These are phyloP conservation scores for Agaricus bisporus DNA, from an alignment of 768 basidiomycete genomes.

Conservation along the genomic window DNA sequence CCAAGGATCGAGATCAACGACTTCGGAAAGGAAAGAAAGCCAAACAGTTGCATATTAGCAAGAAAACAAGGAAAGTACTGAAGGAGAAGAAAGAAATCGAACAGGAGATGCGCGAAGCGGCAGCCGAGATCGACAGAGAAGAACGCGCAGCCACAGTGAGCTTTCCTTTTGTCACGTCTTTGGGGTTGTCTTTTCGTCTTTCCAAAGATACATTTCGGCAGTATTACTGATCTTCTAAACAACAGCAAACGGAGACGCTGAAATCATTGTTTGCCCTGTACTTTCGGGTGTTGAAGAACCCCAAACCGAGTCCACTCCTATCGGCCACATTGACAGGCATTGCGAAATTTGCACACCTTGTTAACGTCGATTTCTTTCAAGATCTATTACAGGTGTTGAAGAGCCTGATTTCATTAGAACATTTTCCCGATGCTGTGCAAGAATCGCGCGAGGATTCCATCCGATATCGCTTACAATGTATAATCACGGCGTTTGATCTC, in stretches of 20 bases:
- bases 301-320: constrained; percentile 70
- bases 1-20: constrained; percentile 35
- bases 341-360: constrained; percentile 89
- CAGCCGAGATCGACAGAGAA: constrained; percentile 89
- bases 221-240: constrained; percentile 9
- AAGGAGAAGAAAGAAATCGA: constrained; percentile 89
- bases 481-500: constrained; percentile 96
- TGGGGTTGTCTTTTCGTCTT: neutral
- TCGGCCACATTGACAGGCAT: constrained; percentile 89
- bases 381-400: constrained; percentile 88
- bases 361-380: constrained; percentile 98
- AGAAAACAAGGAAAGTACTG: constrained; percentile 79
- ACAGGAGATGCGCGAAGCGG: constrained; percentile 90
- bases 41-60: constrained; percentile 76
- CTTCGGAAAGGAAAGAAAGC: constrained; percentile 54
- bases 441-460: constrained; percentile 21
- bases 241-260: constrained; percentile 94
- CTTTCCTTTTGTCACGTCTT: constrained; percentile 14
- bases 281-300: constrained; percentile 90
- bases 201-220: neutral
- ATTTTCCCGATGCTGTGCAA: constrained; percentile 18
- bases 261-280: constrained; percentile 97
- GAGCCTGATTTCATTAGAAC: constrained; percentile 55
- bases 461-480: constrained; percentile 69
- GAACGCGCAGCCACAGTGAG: constrained; percentile 78